Evolutionary conservation across 305 asterid genomes (phyloP), one percentile per base, ranked within the genome.

Genomic region (Solanum aculeatissimum): DNA sequence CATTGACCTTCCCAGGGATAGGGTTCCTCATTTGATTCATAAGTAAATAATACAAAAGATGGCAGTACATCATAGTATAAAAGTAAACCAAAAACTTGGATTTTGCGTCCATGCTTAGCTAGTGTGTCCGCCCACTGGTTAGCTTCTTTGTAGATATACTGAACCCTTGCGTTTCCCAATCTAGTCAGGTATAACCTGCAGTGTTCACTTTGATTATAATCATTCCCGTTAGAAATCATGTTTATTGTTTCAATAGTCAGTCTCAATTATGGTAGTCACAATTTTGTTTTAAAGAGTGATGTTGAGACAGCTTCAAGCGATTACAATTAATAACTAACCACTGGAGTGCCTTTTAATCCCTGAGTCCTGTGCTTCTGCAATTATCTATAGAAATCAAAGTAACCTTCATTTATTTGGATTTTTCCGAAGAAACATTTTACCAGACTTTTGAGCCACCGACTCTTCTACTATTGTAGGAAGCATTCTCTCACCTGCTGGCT

Each of bases 401-500:
- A 27, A 29, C 82, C 82, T 53, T 53, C 43, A 47, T 75, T 27
- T 51, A 75, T 49, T 25, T 75, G 49, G 62, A 47, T 75, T 62
- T 75, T 47, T 27, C 62, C 16, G 9, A 75, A 25, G 18, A 75
- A 27, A 47, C 10, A 25, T 4, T 75, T 75, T 75, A 75, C 62
- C 4, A 23, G 43, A 13, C 82, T 77, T 77, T 85, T 85, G 89
- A 82, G 10, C 18, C 82, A 83, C 83, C 18, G 79, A 78, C 32
- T 53, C 88, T 85, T 86, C 84, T 75, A 63, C 85, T 32, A 87
- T 68, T 91, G 89, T 94, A 97, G 98, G 99, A 97, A 84, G 99
- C 98, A 49, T 97, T 97, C 89, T 97, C 98, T 19, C 97, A 94
- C 91, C 94, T 97, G 75, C 87, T 95, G 19, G 98, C 97, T 79